These are phyloP conservation scores for Brassica cretica DNA, from an alignment of 345 rosid genomes.

Conservation along the genomic window DNA sequence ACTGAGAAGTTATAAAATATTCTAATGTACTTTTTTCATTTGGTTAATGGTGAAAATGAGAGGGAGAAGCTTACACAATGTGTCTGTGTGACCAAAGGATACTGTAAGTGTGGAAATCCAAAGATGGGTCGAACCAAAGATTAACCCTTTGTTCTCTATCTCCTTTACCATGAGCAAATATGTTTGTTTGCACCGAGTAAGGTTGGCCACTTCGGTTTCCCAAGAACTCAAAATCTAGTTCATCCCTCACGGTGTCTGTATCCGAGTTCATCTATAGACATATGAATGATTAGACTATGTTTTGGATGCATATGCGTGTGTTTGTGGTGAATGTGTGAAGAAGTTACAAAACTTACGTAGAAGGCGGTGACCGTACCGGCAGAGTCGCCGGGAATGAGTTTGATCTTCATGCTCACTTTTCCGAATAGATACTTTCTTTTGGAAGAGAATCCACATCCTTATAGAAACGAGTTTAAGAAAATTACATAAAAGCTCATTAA, in stretches of 20 bases:
- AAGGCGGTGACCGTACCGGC: conserved; percentile 99
- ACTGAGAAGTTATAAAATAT: neutral
- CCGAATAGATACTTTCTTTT: conserved; percentile 73
- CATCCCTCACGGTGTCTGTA: conserved; percentile 66
- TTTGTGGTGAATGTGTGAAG: neutral
- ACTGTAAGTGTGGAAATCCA: conserved; percentile 67
- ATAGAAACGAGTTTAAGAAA: neutral
- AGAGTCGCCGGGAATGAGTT: conserved; percentile 93
- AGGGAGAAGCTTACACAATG: conserved; percentile 57
- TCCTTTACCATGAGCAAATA: conserved; percentile 90
- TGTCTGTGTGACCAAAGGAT: conserved; percentile 77
- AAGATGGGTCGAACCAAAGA: conserved; percentile 92
- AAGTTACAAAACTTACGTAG: conserved; percentile 48
- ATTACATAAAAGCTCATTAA: no score
- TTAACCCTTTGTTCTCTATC: conserved; percentile 80
- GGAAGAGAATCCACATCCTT: conserved; percentile 95
- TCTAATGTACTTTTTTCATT: neutral
- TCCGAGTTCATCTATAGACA: conserved; percentile 74
- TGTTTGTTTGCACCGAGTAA: conserved; percentile 86
- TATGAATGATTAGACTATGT: neutral
- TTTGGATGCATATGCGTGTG: neutral
- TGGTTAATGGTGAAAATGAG: neutral
- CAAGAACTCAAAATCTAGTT: conserved; percentile 88
- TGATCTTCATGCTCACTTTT: conserved; percentile 87
- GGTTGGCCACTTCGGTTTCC: conserved; percentile 87